Evolutionary conservation across 495 filamentous ascomycete genomes (phyloP).

Genomic region (Tuber borchii): DNA sequence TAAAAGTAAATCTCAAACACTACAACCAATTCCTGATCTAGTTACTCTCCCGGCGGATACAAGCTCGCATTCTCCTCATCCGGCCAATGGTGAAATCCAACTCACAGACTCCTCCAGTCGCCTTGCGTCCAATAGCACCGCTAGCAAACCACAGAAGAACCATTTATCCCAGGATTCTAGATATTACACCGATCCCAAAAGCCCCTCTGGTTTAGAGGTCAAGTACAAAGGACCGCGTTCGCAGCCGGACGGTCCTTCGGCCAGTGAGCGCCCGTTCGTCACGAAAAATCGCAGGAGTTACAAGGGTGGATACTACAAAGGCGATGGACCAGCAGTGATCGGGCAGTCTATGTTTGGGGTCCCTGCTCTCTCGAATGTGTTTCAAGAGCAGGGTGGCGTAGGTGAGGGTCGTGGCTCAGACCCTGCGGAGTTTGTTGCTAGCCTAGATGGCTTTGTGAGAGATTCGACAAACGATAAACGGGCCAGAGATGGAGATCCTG

Average conservation of each 20-base stretch:
- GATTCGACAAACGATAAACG: slow-evolving; percentile 33
- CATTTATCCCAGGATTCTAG: not conserved
- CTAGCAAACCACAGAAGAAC: not conserved
- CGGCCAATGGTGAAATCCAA: slow-evolving; percentile 7
- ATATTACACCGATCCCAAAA: not conserved
- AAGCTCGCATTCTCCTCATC: slow-evolving; percentile 8
- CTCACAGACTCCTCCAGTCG: slow-evolving; percentile 8
- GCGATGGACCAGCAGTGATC: not conserved
- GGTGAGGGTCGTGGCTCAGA: slow-evolving; percentile 10
- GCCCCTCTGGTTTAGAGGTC: not conserved
- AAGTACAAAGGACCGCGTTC: not conserved
- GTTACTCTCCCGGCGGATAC: not conserved
- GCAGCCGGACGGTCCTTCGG: not conserved
- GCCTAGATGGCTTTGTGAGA: slow-evolving; percentile 30
- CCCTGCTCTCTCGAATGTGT: not conserved
- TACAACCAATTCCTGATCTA: not conserved
- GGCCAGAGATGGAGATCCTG: slow-evolving; percentile 25
- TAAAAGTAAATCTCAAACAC: slow-evolving; percentile 3
- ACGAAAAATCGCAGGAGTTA: slow-evolving; percentile 9
- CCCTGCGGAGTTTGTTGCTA: slow-evolving; percentile 31
- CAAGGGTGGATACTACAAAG: slow-evolving; percentile 9
- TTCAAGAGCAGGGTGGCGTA: not conserved
- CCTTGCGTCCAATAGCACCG: not conserved
- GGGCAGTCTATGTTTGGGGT: not conserved
- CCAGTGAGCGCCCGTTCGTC: slow-evolving; percentile 7